Evolutionary conservation across 495 filamentous ascomycete genomes (phyloP), one percentile per base, ranked within the genome.

Genomic region (Neurospora africana): DNA sequence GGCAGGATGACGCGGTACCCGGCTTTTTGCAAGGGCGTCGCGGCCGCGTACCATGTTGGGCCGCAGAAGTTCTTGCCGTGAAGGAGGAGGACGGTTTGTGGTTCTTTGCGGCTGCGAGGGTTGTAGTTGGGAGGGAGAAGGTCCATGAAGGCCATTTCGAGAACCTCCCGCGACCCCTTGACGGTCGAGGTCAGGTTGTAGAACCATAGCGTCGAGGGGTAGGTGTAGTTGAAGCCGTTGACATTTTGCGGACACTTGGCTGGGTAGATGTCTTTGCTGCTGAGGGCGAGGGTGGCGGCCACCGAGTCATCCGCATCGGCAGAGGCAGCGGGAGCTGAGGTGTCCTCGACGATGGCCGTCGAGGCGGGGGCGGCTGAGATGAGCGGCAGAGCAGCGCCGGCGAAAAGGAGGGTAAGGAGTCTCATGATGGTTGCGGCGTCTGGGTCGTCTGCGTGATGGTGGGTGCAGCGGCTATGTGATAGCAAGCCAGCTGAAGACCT

Each of bases 121-220:
- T 68, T 35, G 9, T 9, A 21, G 10, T 8, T 47, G 1, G 81
- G 82, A 3, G 73, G 53, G 39, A 65, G 53, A 33, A 85, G 70
- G 71, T 85, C 84, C 82, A 84, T 84, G 73, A 81, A 85, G 40
- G 82, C 83, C 84, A 84, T 85, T 40, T 82, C 76, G 5, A 84
- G 68, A 0, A 76, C 53, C 30, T 33, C 53, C 6, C 6, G 2
- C 8, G 53, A 65, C 2, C 6, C 71, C 68, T 80, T 78, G 13
- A 71, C 72, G 65, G 84, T 83, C 13, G 82, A 81, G 0, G 43
- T 70, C 73, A 85, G 83, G 27, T 70, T 73, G 72, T 80, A 84
- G 39, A 78, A 53, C 43, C 82, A 76, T n/a, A 84, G 71, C 2
- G 82, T 83, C 41, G 72, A 82, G 7, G 81, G 81, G 69, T 85